These are phyloP conservation scores for Hanseniaspora vineae DNA, from an alignment of 805 yeast genomes.

Conservation along the genomic window DNA sequence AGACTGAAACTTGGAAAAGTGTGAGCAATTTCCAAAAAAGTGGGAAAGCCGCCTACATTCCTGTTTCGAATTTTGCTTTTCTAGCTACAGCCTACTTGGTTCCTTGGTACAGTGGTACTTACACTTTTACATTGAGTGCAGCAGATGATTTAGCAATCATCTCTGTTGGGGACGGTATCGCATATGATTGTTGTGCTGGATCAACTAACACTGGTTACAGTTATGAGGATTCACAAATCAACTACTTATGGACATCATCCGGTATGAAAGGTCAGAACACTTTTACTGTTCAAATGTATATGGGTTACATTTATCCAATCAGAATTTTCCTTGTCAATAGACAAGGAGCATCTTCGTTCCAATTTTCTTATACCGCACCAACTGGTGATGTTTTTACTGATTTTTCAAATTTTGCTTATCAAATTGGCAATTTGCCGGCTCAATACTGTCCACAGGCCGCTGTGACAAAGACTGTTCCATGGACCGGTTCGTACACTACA, in stretches of 20 bases:
- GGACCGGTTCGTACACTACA: too few species aligned
- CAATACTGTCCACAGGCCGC: too few species aligned
- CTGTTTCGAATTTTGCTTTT: slow-evolving; percentile 3
- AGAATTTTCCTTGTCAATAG: slow-evolving; percentile 16
- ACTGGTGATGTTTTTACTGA: slow-evolving; percentile 8
- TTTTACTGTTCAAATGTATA: slow-evolving; percentile 10
- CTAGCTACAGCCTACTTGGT: slow-evolving; percentile 3
- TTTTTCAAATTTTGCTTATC: slow-evolving; percentile 10
- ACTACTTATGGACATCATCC: neutral
- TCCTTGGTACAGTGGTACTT: slow-evolving; percentile 2
- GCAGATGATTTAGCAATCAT: slow-evolving; percentile 5
- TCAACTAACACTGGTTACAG: neutral
- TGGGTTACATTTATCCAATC: slow-evolving; percentile 21
- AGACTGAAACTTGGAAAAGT: too few species aligned
- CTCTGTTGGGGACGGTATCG: slow-evolving; percentile 5
- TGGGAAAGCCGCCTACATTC: neutral
- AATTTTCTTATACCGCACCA: slow-evolving; percentile 12
- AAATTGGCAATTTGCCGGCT: neutral
- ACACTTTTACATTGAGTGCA: slow-evolving; percentile 2
- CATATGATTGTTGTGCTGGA: slow-evolving; percentile 4
- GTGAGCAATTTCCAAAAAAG: too few species aligned
- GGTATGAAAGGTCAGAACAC: slow-evolving; percentile 4
- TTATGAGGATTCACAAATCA: slow-evolving; percentile 1
- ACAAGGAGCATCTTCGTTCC: slow-evolving; percentile 9
- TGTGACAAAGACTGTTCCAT: too few species aligned